Conservation (phyloP, 192 early-diverging fungal species). For the Coemansia sp. region DNA sequence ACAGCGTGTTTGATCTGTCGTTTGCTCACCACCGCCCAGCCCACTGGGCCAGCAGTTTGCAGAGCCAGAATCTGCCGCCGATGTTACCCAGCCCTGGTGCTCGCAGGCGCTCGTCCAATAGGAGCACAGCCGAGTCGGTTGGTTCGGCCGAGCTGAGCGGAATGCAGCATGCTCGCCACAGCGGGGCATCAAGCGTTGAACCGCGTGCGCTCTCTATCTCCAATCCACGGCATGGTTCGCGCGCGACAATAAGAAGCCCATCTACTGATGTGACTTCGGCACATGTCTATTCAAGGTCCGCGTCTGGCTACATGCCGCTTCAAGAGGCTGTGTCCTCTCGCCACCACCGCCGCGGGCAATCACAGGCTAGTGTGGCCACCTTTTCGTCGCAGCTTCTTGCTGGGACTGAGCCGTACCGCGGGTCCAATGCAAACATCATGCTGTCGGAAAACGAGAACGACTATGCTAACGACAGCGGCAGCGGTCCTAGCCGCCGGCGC, state of each 20-base stretch:
- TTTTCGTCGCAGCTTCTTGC: not conserved
- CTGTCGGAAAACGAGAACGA: not conserved
- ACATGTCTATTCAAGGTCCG: not conserved
- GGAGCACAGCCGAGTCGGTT: not conserved
- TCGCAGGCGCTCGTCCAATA: constrained; percentile 4
- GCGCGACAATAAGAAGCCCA: not conserved
- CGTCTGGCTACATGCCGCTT: not conserved
- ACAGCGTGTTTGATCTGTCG: constrained; percentile 45
- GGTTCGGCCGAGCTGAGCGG: not conserved
- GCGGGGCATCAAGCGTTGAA: constrained; percentile 5
- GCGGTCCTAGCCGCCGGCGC: not conserved
- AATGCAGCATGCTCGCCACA: not conserved
- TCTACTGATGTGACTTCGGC: not conserved
- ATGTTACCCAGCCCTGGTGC: not conserved
- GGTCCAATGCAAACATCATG: no score
- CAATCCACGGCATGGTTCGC: not conserved
- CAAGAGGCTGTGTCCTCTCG: not conserved
- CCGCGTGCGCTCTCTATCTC: constrained; percentile 2
- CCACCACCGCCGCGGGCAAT: not conserved
- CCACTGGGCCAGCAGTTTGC: not conserved
- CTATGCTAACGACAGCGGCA: constrained; percentile 1
- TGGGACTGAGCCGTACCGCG: not conserved
- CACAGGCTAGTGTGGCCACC: not conserved
- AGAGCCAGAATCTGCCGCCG: constrained; percentile 3
- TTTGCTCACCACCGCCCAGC: constrained; percentile 24